phyloP scores from a whole-genome alignment of 164 flowering plant genomes.

The Cinnamomum chago region DNA sequence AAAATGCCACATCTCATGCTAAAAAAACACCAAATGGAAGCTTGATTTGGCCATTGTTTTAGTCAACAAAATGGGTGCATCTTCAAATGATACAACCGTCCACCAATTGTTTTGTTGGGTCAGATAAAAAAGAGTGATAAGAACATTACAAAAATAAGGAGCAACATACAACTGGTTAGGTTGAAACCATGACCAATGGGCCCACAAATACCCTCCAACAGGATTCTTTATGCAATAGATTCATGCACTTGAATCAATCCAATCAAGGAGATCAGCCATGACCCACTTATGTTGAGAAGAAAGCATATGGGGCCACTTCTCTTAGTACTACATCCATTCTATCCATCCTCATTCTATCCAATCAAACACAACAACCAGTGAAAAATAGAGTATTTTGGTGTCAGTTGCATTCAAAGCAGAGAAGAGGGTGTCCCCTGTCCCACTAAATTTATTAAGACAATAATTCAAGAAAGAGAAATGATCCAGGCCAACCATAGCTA shows the following conservation, averaged over 20 bases:
- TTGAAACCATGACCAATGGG: not conserved
- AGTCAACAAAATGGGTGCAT: too few relatives aligned
- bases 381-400: not conserved
- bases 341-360: not conserved
- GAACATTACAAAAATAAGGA: too few relatives aligned
- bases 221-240: not conserved
- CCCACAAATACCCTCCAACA: not conserved
- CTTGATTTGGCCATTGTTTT: too few relatives aligned
- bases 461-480: not conserved
- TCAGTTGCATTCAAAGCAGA: not conserved
- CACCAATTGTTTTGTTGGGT: not conserved
- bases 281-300: not conserved
- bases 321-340: not conserved
- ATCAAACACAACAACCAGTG: not conserved
- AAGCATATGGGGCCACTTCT: not conserved
- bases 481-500: not conserved
- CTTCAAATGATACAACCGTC: too few relatives aligned
- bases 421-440: not conserved
- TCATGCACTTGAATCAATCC: not conserved
- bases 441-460: not conserved
- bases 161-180: not conserved
- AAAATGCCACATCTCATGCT: too few relatives aligned
- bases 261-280: not conserved
- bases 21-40: too few relatives aligned
- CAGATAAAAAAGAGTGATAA: not conserved